A percentile compares a stretch with the other conserved stretches of the same genome.
Conservation (phyloP, 495 filamentous ascomycete genomes). For the Trichoderma reesei region DNA sequence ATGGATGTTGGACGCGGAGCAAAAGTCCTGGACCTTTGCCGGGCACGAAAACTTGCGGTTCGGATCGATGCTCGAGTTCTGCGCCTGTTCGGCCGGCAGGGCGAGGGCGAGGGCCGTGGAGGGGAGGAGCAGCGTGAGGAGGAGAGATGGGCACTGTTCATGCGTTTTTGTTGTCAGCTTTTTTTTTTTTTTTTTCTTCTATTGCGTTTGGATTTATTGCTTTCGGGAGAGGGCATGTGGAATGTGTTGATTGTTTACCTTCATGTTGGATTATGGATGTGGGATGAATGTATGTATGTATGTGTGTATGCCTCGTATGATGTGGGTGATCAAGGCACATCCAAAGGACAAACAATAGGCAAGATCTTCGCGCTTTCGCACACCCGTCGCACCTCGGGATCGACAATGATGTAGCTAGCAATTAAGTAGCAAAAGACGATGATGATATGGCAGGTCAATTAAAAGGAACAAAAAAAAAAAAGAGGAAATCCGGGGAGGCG, state of each 20-base stretch:
- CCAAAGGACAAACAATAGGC: neutral
- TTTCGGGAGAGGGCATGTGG: too few species aligned
- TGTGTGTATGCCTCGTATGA: neutral
- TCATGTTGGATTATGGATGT: neutral
- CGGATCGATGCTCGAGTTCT: neutral
- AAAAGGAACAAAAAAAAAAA: too few species aligned
- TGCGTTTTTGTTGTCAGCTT: neutral
- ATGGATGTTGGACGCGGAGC: conserved; percentile 3
- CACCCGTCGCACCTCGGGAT: too few species aligned
- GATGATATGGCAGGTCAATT: too few species aligned
- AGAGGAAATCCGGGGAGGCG: too few species aligned
- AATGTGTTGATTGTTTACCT: neutral
- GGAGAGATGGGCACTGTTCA: neutral
- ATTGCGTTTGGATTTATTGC: neutral
- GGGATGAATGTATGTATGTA: neutral
- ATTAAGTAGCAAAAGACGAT: too few species aligned
- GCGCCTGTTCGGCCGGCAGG: neutral
- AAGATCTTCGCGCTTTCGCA: too few species aligned
- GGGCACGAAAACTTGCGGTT: neutral
- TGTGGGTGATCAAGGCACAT: neutral
- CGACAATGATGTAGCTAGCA: too few species aligned
- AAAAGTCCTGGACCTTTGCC: neutral
- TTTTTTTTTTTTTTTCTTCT: neutral
- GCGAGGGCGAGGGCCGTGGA: neutral
- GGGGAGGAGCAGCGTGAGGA: neutral